A percentile compares a stretch with the other conserved stretches of the same genome.
phyloP scores from a whole-genome alignment of 208 protist species.

The Trypanosoma melophagium region DNA sequence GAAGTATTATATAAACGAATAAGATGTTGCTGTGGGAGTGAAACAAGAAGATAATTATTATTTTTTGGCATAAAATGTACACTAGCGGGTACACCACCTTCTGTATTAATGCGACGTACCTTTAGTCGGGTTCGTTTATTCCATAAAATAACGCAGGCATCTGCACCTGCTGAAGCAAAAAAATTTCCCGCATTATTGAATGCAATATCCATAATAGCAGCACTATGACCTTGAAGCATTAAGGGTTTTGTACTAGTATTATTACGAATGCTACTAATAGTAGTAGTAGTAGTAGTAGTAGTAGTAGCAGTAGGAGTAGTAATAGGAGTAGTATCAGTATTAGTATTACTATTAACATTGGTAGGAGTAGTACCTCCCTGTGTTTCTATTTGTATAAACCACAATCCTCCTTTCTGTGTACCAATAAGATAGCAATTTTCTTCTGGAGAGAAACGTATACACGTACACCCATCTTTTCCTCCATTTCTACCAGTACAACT shows the following conservation, averaged over 20 bases:
- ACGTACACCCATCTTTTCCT: slow-evolving; percentile 31
- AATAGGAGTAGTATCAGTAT: not conserved
- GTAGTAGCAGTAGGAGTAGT: not conserved
- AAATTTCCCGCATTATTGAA: slow-evolving; percentile 57
- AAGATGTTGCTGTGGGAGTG: slow-evolving; percentile 36
- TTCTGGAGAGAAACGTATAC: slow-evolving; percentile 42
- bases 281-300: not conserved
- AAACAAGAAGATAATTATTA: slow-evolving; percentile 75
- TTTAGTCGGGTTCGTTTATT: slow-evolving; percentile 42
- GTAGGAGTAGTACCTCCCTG: not conserved
- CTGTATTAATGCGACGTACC: slow-evolving; percentile 46
- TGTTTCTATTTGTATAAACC: slow-evolving; percentile 34
- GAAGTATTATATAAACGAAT: slow-evolving; percentile 68
- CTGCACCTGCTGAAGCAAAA: slow-evolving; percentile 45
- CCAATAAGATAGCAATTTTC: slow-evolving; percentile 54
- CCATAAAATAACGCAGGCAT: slow-evolving; percentile 60
- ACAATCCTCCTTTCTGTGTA: slow-evolving; percentile 43
- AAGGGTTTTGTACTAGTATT: not conserved
- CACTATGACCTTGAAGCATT: slow-evolving; percentile 43
- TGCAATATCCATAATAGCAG: slow-evolving; percentile 41
- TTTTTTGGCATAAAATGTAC: slow-evolving; percentile 67
- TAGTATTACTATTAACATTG: not conserved
- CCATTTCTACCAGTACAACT: not conserved
- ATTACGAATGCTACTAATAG: not conserved
- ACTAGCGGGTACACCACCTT: slow-evolving; percentile 28